phyloP scores from a whole-genome alignment of 2,329 filamentous ascomycete species.

The Dendryphion nanum region DNA sequence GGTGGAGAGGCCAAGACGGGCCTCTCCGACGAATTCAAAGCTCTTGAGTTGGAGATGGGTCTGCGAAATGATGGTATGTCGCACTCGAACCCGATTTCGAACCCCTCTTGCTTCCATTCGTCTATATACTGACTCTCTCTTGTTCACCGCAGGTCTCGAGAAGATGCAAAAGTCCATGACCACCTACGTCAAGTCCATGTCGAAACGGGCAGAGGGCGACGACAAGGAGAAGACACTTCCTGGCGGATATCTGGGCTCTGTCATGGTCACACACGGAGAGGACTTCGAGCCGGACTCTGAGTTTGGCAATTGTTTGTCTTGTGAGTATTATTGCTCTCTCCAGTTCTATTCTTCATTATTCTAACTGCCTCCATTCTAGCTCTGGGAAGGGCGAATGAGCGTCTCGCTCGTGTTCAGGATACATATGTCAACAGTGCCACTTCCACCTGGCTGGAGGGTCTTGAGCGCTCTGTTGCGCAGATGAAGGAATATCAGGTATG shows the following conservation, averaged over 20 bases:
- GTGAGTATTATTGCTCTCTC: slow-evolving; percentile 45
- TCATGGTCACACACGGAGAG: slow-evolving; percentile 86
- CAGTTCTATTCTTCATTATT: not conserved
- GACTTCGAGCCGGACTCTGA: slow-evolving; percentile 90
- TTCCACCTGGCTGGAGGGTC: slow-evolving; percentile 82
- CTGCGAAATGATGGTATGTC: slow-evolving; percentile 80
- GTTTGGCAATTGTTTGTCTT: slow-evolving; percentile 80
- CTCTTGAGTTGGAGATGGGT: slow-evolving; percentile 84
- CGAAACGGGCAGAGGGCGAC: slow-evolving; percentile 78
- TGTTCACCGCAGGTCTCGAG: slow-evolving; percentile 70
- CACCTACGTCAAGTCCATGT: slow-evolving; percentile 82
- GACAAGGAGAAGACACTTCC: slow-evolving; percentile 87
- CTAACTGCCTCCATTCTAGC: slow-evolving; percentile 45
- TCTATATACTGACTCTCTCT: slow-evolving; percentile 13
- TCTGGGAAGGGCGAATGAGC: slow-evolving; percentile 84
- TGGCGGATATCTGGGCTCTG: slow-evolving; percentile 73
- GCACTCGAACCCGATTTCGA: slow-evolving; percentile 7
- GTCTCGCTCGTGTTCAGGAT: slow-evolving; percentile 81
- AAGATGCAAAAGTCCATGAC: slow-evolving; percentile 84
- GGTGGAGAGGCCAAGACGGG: slow-evolving; percentile 84
- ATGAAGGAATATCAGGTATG: slow-evolving; percentile 96
- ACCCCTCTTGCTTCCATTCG: not conserved
- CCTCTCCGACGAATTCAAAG: slow-evolving; percentile 87
- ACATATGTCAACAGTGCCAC: slow-evolving; percentile 76
- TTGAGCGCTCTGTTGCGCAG: slow-evolving; percentile 84